phyloP scores from a whole-genome alignment of 805 yeast genomes.

The Hanseniaspora clermontiae region DNA sequence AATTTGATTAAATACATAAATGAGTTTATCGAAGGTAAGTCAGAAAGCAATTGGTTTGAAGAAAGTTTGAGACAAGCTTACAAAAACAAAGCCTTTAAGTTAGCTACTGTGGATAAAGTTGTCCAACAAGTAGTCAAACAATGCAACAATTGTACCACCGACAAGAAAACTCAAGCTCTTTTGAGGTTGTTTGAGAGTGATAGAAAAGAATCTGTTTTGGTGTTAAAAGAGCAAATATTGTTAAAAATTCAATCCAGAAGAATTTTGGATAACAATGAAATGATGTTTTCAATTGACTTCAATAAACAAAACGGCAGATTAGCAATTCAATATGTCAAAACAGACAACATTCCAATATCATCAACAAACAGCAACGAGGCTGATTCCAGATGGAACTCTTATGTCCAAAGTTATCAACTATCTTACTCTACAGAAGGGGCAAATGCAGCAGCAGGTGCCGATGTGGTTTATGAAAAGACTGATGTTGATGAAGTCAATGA shows the following conservation, averaged over 20 bases:
- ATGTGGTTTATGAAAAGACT: slow-evolving; percentile 39
- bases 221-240: slow-evolving; percentile 76
- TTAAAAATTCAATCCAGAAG: slow-evolving; percentile 80
- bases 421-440: slow-evolving; percentile 97
- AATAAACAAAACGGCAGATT: slow-evolving; percentile 41
- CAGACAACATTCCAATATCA: slow-evolving; percentile 77
- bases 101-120: slow-evolving; percentile 88
- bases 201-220: slow-evolving; percentile 48
- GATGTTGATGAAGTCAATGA: slow-evolving; percentile 32
- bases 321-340: slow-evolving; percentile 67
- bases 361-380: slow-evolving; percentile 41
- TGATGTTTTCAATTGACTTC: slow-evolving; percentile 78
- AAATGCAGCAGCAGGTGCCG: slow-evolving; percentile 34
- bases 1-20: slow-evolving; percentile 69
- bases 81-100: slow-evolving; percentile 80
- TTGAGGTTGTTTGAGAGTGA: slow-evolving; percentile 73
- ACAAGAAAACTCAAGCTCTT: slow-evolving; percentile 67
- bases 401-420: slow-evolving; percentile 82
- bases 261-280: slow-evolving; percentile 73
- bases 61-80: slow-evolving; percentile 91
- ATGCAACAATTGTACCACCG: slow-evolving; percentile 71
- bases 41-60: slow-evolving; percentile 91
- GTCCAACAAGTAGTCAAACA: slow-evolving; percentile 74
- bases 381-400: slow-evolving; percentile 84
- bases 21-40: slow-evolving; percentile 69